A percentile compares a stretch with the other conserved stretches of the same genome.
phyloP scores from a whole-genome alignment of 495 filamentous ascomycete genomes.

The Mytilinidion resinicola region DNA sequence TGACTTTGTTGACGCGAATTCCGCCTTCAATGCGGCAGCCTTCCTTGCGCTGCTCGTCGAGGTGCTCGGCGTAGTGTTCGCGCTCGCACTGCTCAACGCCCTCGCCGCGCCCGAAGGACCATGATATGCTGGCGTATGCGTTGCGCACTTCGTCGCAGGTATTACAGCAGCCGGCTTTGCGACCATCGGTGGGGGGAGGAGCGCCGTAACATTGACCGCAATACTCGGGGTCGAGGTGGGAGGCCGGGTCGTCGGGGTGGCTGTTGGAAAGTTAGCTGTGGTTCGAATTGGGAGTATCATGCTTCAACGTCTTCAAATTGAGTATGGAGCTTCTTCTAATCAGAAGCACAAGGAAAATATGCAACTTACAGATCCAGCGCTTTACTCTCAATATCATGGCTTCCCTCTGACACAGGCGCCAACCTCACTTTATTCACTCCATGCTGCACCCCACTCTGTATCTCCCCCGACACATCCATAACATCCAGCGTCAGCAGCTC shows the following conservation, averaged over 20 bases:
- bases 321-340: background rate
- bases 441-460: slow-evolving; percentile 87
- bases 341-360: slow-evolving; percentile 1
- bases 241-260: slow-evolving; percentile 48
- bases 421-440: slow-evolving; percentile 86
- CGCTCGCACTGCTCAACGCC: slow-evolving; percentile 92
- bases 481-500: slow-evolving; percentile 94
- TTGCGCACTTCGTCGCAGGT: slow-evolving; percentile 96
- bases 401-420: slow-evolving; percentile 62
- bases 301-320: background rate
- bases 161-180: slow-evolving; percentile 82
- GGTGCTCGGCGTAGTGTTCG: slow-evolving; percentile 82
- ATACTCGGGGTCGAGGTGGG: slow-evolving; percentile 84
- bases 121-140: slow-evolving; percentile 78
- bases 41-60: slow-evolving; percentile 81
- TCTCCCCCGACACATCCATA: slow-evolving; percentile 97
- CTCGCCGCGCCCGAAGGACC: slow-evolving; percentile 89
- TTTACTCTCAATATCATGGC: slow-evolving; percentile 68
- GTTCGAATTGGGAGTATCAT: too few species aligned
- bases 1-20: slow-evolving; percentile 92
- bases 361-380: slow-evolving; percentile 62
- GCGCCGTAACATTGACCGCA: slow-evolving; percentile 93
- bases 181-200: slow-evolving; percentile 56
- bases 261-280: slow-evolving; percentile 36
- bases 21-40: slow-evolving; percentile 93